Evolutionary conservation across 768 basidiomycete species (phyloP), one percentile per base, ranked within the genome.

Genomic region (Lactarius sp.): DNA sequence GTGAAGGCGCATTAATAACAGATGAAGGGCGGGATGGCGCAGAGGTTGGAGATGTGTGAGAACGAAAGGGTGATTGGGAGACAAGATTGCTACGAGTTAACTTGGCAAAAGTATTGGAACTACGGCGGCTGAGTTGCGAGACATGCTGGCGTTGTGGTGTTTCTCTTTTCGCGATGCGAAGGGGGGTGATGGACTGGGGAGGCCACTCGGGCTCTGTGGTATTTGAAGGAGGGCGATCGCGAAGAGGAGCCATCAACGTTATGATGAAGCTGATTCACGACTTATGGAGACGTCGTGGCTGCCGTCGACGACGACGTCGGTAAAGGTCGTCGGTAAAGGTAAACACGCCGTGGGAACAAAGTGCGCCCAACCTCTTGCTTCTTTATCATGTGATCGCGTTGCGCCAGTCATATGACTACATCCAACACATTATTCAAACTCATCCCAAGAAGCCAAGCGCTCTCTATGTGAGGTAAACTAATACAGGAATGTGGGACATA

Each of bases 61-160:
- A 83, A 69, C 88, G 89, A 78, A 94, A 94, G 10, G 91, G 91
- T 12, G 92, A 94, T 68, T 92, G 92, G 34, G 87, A 85, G 18
- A 94, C 92, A 60, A 92, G 85, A 71, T 87, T 85, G 72, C 85
- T 90, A 69, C 78, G 86, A 69, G 81, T 82, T 67, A 92, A 81
- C 73, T 90, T 90, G 67, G 83, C 86, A 75, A 87, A 93, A 73
- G 88, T 91, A 47, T 85, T 86, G 8, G 89, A 91, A 16, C 83
- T 80, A 49, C 91, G 82, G 37, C 91, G 84, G 53, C 85, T 84
- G 51, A 91, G 74, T n/a, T 75, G 73, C 51, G 83, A 77, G 52
- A 77, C 80, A 22, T 75, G 66, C 18, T 67, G 68, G 13, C 51
- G 79, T 77, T 65, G 68, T 6, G 74, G 73, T 12, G 73, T 71